Evolutionary conservation across 2,329 filamentous ascomycete species (phyloP).

Genomic region (Conoideocrella luteorostrata): DNA sequence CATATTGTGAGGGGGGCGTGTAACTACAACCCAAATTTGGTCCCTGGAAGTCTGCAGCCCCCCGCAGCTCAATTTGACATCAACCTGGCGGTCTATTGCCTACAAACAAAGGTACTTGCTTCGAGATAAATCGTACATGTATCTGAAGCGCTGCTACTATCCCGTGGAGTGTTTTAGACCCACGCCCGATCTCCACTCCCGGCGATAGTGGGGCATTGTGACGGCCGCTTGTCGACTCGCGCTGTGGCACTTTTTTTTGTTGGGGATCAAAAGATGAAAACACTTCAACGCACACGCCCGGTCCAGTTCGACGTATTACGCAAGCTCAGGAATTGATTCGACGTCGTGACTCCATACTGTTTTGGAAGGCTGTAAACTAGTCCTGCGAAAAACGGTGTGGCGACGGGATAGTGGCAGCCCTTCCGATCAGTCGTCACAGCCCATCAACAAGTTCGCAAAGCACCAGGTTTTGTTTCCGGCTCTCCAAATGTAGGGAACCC

Average conservation of each 20-base stretch:
- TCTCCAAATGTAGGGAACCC: too few relatives aligned
- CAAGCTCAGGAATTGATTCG: background rate
- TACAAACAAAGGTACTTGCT: background rate
- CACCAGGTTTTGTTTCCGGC: too few relatives aligned
- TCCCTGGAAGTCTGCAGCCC: too few relatives aligned
- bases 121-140: background rate
- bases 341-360: too few relatives aligned
- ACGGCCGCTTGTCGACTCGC: background rate
- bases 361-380: too few relatives aligned
- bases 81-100: background rate
- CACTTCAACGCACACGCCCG: background rate
- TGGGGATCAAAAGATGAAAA: conserved; percentile 1
- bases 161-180: background rate
- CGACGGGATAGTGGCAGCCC: background rate
- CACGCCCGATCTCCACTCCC: background rate
- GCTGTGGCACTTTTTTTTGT: conserved; percentile 4
- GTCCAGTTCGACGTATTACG: background rate
- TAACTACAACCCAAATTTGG: too few relatives aligned
- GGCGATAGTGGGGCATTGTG: background rate
- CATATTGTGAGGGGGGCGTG: too few relatives aligned
- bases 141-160: background rate
- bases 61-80: background rate
- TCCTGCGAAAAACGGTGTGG: background rate
- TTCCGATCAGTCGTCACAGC: background rate
- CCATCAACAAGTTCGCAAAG: background rate